Conservation (phyloP, 2,329 filamentous ascomycete species). For the Metarhizium rileyi region DNA sequence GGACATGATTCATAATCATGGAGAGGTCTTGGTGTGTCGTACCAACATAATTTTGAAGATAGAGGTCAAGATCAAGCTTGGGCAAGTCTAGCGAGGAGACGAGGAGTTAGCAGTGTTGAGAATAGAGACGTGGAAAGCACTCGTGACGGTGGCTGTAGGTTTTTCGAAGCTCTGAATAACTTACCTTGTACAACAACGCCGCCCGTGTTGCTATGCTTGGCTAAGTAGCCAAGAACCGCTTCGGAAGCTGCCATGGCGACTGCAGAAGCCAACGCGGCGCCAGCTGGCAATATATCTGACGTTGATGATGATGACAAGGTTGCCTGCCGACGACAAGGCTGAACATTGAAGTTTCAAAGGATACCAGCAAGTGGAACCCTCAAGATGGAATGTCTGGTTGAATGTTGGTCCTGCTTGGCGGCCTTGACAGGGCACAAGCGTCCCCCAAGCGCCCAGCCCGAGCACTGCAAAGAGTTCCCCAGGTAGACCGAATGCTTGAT, state of each 20-base stretch:
- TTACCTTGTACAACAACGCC: slow-evolving; percentile 40
- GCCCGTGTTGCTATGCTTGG: slow-evolving; percentile 35
- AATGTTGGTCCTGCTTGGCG: too few relatives aligned
- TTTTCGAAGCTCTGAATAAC: slow-evolving; percentile 27
- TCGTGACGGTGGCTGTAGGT: too few relatives aligned
- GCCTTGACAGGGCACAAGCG: too few relatives aligned
- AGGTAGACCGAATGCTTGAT: too few relatives aligned
- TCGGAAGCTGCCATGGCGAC: slow-evolving; percentile 26
- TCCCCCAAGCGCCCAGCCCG: too few relatives aligned
- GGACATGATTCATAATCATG: neutral
- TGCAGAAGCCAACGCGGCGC: neutral
- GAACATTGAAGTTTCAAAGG: neutral
- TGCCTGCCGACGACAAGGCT: neutral
- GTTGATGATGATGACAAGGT: neutral
- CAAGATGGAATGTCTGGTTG: neutral
- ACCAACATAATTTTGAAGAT: slow-evolving; percentile 85
- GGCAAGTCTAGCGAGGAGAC: slow-evolving; percentile 49
- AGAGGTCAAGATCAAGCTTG: slow-evolving; percentile 85
- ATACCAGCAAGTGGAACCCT: neutral
- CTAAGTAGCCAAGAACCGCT: slow-evolving; percentile 32
- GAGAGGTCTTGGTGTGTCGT: slow-evolving; percentile 13
- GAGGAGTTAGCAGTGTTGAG: neutral
- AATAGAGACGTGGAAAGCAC: neutral
- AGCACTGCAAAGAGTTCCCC: too few relatives aligned
- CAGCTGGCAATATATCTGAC: neutral